These are phyloP conservation scores for Rhizomucor pusillus DNA, from an alignment of 371 early-diverging fungal genomes.

Conservation along the genomic window DNA sequence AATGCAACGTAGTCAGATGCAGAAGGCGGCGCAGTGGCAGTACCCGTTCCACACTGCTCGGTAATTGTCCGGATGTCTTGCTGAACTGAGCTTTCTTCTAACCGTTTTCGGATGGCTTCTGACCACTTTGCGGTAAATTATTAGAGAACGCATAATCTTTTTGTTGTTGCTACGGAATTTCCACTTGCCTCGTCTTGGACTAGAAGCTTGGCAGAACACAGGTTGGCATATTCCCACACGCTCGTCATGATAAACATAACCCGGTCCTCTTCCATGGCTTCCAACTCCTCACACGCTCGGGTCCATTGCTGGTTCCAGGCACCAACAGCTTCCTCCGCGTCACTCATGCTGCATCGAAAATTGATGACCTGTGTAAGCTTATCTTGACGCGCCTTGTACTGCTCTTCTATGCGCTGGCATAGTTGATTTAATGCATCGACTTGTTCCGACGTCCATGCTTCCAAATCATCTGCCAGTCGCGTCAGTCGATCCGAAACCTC, in stretches of 20 bases:
- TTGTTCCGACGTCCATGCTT: constrained; percentile 1
- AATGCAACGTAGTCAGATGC: constrained; percentile 28
- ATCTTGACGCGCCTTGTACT: not conserved
- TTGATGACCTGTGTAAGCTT: not conserved
- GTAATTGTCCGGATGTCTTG: constrained; percentile 28
- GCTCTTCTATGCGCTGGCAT: not conserved
- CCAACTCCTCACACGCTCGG: constrained; percentile 37
- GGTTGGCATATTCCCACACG: constrained; percentile 46
- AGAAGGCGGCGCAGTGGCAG: constrained; percentile 24
- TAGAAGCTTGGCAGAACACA: constrained; percentile 31
- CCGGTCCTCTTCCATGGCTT: constrained; percentile 39
- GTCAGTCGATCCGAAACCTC: constrained; percentile 27
- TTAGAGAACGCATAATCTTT: too few relatives aligned
- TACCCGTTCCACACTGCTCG: constrained; percentile 27
- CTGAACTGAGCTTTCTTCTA: constrained; percentile 30
- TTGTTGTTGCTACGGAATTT: too few relatives aligned
- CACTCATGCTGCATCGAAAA: constrained; percentile 2
- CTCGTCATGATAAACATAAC: constrained; percentile 33
- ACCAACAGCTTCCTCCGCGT: constrained; percentile 26
- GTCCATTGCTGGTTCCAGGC: constrained; percentile 39
- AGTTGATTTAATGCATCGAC: constrained; percentile 7
- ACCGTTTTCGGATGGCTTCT: constrained; percentile 29
- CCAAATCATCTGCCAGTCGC: constrained; percentile 26
- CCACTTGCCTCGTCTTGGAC: constrained; percentile 38
- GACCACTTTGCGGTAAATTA: constrained; percentile 22